Evolutionary conservation across 768 basidiomycete species (phyloP), one percentile per base, ranked within the genome.

Genomic region (Albatrellus ellisii): DNA sequence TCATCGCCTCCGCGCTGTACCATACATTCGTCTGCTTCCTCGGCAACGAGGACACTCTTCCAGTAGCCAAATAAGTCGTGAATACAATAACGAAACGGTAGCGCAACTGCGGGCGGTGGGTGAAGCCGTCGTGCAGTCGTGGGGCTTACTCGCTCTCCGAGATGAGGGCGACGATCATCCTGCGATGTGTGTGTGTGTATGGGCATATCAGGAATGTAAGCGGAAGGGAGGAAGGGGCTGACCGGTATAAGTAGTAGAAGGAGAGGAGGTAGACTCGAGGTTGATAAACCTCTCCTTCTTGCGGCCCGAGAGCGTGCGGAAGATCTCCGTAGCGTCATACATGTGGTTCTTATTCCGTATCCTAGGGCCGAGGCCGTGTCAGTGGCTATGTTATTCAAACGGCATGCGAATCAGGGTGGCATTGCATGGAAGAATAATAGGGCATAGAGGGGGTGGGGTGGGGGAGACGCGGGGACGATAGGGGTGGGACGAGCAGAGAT

Each of bases 301-400:
- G 65, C 98, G 94, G 31, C 73, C 77, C 11, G 82, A 75, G 36
- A 98, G 65, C 43, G 92, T 90, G 52, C 95, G 75, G 73, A 99
- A 99, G 51, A 98, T 99, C 66, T 99, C 95, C 20, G 94, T 98
- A 42, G 94, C 94, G 58, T 99, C 94, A 58, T 95, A 98, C 89
- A 97, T 94, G 65, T 98, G 92, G 56, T 82, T 81, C 58, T 89
- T 88, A 60, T 79, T 79, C 51, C 82, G 75, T 58, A 97, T 90
- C 64, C 91, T 95, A 56, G 8, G 29, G 10, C 32, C n/a, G n/a
- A n/a, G n/a, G n/a, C n/a, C n/a, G n/a, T n/a, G n/a, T n/a, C n/a
- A n/a, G n/a, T n/a, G n/a, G 28, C 20, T 34, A 8, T 22, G 24
- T 17, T 14, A 22, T 15, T n/a, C 43, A 12, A 33, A 8, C 18